Conservation (phyloP, 805 yeast species). For the Zygosaccharomyces bailii region DNA sequence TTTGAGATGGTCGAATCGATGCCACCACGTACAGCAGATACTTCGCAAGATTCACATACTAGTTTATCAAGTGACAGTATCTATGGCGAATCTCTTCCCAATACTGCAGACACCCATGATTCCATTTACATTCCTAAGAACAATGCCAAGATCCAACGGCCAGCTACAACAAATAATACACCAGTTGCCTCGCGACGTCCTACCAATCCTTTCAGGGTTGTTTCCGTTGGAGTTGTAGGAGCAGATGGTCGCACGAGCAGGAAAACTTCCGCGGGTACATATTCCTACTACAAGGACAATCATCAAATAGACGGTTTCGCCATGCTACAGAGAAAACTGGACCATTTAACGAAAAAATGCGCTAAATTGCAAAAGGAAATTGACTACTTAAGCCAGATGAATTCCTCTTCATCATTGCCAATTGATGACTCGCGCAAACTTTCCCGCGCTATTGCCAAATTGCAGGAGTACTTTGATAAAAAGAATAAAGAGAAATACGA, state of each 20-base stretch:
- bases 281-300: conserved; percentile 2
- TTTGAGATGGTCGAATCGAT: neutral
- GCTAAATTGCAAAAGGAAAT: conserved; percentile 40
- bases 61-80: neutral
- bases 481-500: conserved; percentile 44
- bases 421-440: conserved; percentile 41
- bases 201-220: conserved; percentile 35
- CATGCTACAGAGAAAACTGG: conserved; percentile 34
- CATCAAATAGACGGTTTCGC: conserved; percentile 16
- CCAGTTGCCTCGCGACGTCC: conserved; percentile 16
- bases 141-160: conserved; percentile 1
- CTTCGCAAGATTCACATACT: conserved; percentile 12
- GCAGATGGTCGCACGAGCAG: conserved; percentile 14
- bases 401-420: conserved; percentile 37
- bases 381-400: conserved; percentile 35
- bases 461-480: conserved; percentile 41
- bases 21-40: conserved; percentile 11
- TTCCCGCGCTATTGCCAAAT: conserved; percentile 36
- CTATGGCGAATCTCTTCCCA: neutral
- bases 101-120: conserved; percentile 10
- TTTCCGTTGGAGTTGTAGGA: conserved; percentile 28
- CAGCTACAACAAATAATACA: conserved; percentile 9
- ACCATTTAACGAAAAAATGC: conserved; percentile 36
- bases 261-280: conserved; percentile 15
- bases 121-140: conserved; percentile 14